Percentiles rank a stretch among this genome's conserved stretches.
phyloP scores from a whole-genome alignment of 805 yeast species.

The Torulaspora franciscae region DNA sequence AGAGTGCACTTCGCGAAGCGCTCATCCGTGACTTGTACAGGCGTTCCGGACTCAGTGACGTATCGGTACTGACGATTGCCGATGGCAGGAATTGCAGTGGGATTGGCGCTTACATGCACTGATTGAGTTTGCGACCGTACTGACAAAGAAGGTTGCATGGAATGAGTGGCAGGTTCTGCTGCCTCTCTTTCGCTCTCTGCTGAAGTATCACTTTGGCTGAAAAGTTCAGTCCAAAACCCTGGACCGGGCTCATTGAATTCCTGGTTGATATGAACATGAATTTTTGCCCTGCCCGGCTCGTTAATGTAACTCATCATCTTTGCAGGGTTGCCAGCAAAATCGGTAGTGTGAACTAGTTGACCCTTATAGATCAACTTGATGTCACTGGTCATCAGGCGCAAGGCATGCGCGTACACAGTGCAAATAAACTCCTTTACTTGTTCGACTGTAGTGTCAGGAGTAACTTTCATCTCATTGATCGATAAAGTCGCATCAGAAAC shows the following conservation, averaged over 20 bases:
- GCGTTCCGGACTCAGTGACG: slow-evolving; percentile 20
- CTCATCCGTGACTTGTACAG: slow-evolving; percentile 2
- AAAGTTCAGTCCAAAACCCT: slow-evolving; percentile 30
- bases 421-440: slow-evolving; percentile 29
- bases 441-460: slow-evolving; percentile 23
- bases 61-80: slow-evolving; percentile 2
- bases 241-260: slow-evolving; percentile 24
- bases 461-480: slow-evolving; percentile 21
- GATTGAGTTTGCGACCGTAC: slow-evolving; percentile 10
- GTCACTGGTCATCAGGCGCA: slow-evolving; percentile 20
- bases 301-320: slow-evolving; percentile 20
- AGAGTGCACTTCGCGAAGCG: slow-evolving; percentile 24
- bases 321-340: slow-evolving; percentile 21
- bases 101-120: background rate
- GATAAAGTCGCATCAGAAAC: slow-evolving; percentile 26
- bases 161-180: background rate
- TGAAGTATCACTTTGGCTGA: slow-evolving; percentile 19
- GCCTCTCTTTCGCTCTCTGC: slow-evolving; percentile 3
- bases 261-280: slow-evolving; percentile 30
- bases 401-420: slow-evolving; percentile 23
- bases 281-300: slow-evolving; percentile 14
- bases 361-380: slow-evolving; percentile 32
- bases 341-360: slow-evolving; percentile 16
- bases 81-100: background rate
- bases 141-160: slow-evolving; percentile 7